Evolutionary conservation across 2,329 filamentous ascomycete species (phyloP), one percentile per base, ranked within the genome.

Genomic region (Hypocreales sp.): DNA sequence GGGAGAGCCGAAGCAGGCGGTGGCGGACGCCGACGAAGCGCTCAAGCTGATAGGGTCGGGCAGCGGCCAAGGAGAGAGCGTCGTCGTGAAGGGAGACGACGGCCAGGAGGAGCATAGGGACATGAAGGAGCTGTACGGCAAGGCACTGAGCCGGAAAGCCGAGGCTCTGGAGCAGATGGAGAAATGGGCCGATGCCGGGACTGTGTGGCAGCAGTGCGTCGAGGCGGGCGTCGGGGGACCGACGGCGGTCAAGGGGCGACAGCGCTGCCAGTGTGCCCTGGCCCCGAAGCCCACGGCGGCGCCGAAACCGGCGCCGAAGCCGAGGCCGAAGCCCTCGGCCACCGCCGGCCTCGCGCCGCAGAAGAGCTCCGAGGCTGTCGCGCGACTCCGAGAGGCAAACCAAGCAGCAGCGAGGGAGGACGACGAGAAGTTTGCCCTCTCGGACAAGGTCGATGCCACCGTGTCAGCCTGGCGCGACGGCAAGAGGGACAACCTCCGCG

Each of bases 131-230:
- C 80, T 93, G 35, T 95, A 79, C 45, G 86, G 83, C 28, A 98
- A 95, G 51, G 87, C 87, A 0, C 58, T 95, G 17, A 87, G 81
- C 56, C 78, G 90, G 29, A 95, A 95, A 58, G 90, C 90, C 1
- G 90, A 98, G 54, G 90, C 84, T 2, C 63, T 95, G 7, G 90
- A 98, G 51, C 79, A 93, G 46, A 78, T 98, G 63, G 90, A 98
- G 56, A 82, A 79, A 47, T 98, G 87, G 87, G 55, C 59, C 3
- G 87, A 95, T 27, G 90, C 90, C 2, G 74, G 72, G 0, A 57
- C 61, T 2, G 73, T 80, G 1, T 98, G 90, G 90, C 73, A 76
- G 41, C 58, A 69, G 29, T 86, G 82, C 19, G 79, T 95, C 2
- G 79, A 92, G 51, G 72, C 70, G 15, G 83, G 86, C 4, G 72